Conservation (phyloP, 1,284 basidiomycete genomes). For the Boletus albobrunnescens region DNA sequence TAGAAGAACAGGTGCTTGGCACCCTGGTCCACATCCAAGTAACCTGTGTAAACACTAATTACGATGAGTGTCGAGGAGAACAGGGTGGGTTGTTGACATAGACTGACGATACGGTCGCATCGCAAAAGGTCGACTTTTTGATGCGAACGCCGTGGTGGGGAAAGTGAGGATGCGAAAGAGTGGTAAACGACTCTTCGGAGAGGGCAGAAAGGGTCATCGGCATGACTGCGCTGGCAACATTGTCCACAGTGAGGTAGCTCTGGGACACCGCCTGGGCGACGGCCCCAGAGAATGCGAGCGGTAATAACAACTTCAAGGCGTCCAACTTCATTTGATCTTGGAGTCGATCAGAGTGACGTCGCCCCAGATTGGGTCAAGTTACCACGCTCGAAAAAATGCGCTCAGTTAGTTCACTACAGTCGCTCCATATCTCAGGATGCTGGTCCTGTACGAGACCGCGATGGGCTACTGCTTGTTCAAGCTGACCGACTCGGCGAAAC, state of each 20-base stretch:
- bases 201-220: slow-evolving; percentile 27
- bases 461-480: slow-evolving; percentile 98
- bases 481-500: slow-evolving; percentile 85
- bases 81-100: slow-evolving; percentile 3
- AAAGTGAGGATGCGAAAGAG: slow-evolving; percentile 45
- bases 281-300: background rate
- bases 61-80: slow-evolving; percentile 1
- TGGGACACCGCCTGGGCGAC: slow-evolving; percentile 6
- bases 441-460: slow-evolving; percentile 81
- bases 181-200: slow-evolving; percentile 38
- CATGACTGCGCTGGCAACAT: background rate
- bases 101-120: slow-evolving; percentile 59
- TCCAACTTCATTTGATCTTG: background rate
- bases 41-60: slow-evolving; percentile 55
- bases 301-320: slow-evolving; percentile 5
- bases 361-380: slow-evolving; percentile 16
- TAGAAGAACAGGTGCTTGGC: slow-evolving; percentile 77
- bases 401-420: background rate
- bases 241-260: slow-evolving; percentile 6
- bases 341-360: background rate
- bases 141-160: slow-evolving; percentile 54
- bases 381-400: slow-evolving; percentile 34
- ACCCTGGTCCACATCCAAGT: slow-evolving; percentile 53
- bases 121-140: slow-evolving; percentile 59
- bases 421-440: slow-evolving; percentile 46